A percentile compares a stretch with the other conserved stretches of the same genome.
Evolutionary conservation across 192 early-diverging fungal genomes (phyloP).

Genomic region (Coemansia sp.): DNA sequence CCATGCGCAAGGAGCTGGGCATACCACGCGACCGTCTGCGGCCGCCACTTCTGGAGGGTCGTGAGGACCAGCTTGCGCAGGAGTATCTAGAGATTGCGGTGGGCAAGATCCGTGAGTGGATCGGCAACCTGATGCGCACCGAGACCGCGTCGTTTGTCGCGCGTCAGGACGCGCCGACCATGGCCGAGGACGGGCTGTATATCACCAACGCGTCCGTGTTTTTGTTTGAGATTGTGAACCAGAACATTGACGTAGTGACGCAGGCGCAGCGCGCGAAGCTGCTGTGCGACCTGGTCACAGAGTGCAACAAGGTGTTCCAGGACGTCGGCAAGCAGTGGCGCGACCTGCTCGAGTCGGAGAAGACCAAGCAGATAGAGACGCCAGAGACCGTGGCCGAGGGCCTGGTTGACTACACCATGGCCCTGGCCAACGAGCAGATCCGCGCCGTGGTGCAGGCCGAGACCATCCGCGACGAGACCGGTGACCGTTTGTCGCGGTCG

Average conservation of each 20-base stretch:
- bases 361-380: slow-evolving; percentile 74
- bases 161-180: slow-evolving; percentile 65
- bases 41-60: slow-evolving; percentile 88
- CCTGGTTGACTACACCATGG: slow-evolving; percentile 93
- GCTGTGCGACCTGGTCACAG: slow-evolving; percentile 78
- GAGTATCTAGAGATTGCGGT: slow-evolving; percentile 92
- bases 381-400: slow-evolving; percentile 77
- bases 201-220: slow-evolving; percentile 75
- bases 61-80: slow-evolving; percentile 84
- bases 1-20: slow-evolving; percentile 84
- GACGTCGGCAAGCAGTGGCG: slow-evolving; percentile 85
- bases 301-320: slow-evolving; percentile 80
- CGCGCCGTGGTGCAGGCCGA: slow-evolving; percentile 91
- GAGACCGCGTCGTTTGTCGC: slow-evolving; percentile 77
- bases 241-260: slow-evolving; percentile 89
- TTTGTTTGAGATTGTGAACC: slow-evolving; percentile 97
- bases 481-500: slow-evolving; percentile 59
- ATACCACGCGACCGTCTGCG: slow-evolving; percentile 84
- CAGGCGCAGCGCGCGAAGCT: slow-evolving; percentile 86
- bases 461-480: slow-evolving; percentile 61
- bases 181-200: slow-evolving; percentile 77
- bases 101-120: slow-evolving; percentile 87
- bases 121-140: slow-evolving; percentile 80
- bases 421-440: slow-evolving; percentile 93
- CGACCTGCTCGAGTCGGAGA: slow-evolving; percentile 71